phyloP scores from a whole-genome alignment of 2,329 filamentous ascomycete species.

The Ophiostoma tasmaniense region DNA sequence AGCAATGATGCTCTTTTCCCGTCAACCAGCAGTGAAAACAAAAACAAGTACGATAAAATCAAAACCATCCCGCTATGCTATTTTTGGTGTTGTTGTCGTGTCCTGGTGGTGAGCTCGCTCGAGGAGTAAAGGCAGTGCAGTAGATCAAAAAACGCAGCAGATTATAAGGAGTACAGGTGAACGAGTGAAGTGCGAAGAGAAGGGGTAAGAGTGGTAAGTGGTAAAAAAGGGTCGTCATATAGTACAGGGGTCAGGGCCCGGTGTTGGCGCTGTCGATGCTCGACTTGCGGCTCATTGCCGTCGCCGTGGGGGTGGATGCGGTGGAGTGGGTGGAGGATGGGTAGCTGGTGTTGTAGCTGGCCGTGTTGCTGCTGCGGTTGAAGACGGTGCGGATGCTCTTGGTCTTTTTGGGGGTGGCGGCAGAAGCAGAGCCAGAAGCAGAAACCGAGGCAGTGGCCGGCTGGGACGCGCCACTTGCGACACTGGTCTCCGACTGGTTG shows the following conservation, averaged over 20 bases:
- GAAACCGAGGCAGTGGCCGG: background rate
- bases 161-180: background rate
- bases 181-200: background rate
- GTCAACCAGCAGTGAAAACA: constrained; percentile 7
- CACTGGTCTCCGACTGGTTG: constrained; percentile 24
- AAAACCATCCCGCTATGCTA: constrained; percentile 15
- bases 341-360: background rate
- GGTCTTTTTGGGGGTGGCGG: constrained; percentile 32
- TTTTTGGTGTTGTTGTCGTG: constrained; percentile 9
- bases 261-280: constrained; percentile 32
- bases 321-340: background rate
- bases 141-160: background rate
- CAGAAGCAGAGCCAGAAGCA: background rate
- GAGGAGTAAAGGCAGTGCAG: too few relatives aligned
- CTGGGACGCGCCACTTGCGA: background rate
- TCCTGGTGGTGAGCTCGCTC: constrained; percentile 8
- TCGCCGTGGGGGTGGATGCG: background rate
- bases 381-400: constrained; percentile 42
- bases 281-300: constrained; percentile 39
- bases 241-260: background rate
- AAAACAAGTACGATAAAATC: constrained; percentile 11
- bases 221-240: background rate
- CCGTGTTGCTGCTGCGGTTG: constrained; percentile 38
- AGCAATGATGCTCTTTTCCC: background rate
- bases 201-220: background rate